phyloP scores from a whole-genome alignment of 2,329 filamentous ascomycete species.

The Aspergillus candidus region DNA sequence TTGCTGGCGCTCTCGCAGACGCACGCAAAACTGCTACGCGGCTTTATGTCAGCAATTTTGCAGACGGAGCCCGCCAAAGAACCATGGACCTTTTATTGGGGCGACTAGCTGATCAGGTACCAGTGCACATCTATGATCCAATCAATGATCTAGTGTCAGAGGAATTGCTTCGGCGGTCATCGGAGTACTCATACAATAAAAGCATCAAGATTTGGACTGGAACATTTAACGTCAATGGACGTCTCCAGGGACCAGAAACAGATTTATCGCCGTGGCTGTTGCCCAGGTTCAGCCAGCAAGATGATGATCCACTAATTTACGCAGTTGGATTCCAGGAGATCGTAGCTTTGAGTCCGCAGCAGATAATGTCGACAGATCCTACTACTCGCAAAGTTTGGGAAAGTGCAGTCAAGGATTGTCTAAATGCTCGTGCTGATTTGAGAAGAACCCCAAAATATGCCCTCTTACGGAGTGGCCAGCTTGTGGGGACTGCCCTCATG shows the following conservation, averaged over 20 bases:
- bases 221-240: constrained; percentile 92
- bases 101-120: constrained; percentile 71
- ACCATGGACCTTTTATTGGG: constrained; percentile 92
- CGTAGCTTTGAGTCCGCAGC: constrained; percentile 93
- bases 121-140: constrained; percentile 85
- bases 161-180: constrained; percentile 60
- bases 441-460: constrained; percentile 74
- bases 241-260: constrained; percentile 66
- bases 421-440: constrained; percentile 65
- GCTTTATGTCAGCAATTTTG: constrained; percentile 96
- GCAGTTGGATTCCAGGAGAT: constrained; percentile 96
- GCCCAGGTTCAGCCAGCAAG: constrained; percentile 48
- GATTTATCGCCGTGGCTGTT: constrained; percentile 85
- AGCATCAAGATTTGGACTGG: constrained; percentile 76
- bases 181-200: constrained; percentile 69
- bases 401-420: constrained; percentile 64
- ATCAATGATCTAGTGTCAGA: constrained; percentile 83
- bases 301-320: constrained; percentile 71
- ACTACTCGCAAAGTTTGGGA: constrained; percentile 83
- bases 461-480: constrained; percentile 80
- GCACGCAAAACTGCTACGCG: constrained; percentile 89
- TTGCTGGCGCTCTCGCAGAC: constrained; percentile 90
- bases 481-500: constrained; percentile 87
- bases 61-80: constrained; percentile 85
- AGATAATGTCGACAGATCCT: constrained; percentile 98